Conservation (phyloP, 305 asterid genomes). For the Solanum hybrid region DNA sequence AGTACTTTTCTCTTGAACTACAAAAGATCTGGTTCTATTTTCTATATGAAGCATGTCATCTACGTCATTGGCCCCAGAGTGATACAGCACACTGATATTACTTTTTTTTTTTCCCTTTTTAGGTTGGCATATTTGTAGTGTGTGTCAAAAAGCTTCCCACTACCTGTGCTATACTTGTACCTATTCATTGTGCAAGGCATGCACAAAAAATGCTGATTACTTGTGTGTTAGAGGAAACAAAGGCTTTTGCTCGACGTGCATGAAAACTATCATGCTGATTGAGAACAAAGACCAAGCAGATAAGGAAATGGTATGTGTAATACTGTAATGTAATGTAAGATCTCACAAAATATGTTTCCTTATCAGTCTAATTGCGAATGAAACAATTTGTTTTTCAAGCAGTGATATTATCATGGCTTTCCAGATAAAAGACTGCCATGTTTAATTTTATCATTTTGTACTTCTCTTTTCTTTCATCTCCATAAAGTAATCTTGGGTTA, state of each 20-base stretch:
- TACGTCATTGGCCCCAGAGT: not conserved
- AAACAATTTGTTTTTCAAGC: not conserved
- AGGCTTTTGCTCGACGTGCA: conserved; percentile 89
- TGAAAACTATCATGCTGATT: conserved; percentile 76
- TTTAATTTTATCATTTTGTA: not conserved
- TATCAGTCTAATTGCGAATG: not conserved
- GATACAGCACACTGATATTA: conserved; percentile 8
- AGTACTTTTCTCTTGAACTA: not conserved
- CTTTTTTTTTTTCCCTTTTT: conserved; percentile 24
- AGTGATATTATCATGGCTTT: not conserved
- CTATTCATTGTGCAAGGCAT: conserved; percentile 86
- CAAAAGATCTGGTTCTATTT: not conserved
- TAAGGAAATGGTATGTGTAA: conserved; percentile 50
- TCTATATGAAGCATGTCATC: not conserved
- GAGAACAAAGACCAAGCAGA: conserved; percentile 71
- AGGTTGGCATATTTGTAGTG: conserved; percentile 99
- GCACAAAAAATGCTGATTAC: conserved; percentile 61
- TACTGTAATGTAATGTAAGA: conserved; percentile 4
- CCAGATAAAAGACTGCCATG: not conserved
- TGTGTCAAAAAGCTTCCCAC: conserved; percentile 64
- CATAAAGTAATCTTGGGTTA: not conserved
- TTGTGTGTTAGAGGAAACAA: conserved; percentile 63
- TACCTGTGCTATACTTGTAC: conserved; percentile 91
- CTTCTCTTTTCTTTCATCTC: not conserved
- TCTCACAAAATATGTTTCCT: not conserved